phyloP scores from a whole-genome alignment of 139 green algal genomes.

The Astrephomene gubernaculifera region DNA sequence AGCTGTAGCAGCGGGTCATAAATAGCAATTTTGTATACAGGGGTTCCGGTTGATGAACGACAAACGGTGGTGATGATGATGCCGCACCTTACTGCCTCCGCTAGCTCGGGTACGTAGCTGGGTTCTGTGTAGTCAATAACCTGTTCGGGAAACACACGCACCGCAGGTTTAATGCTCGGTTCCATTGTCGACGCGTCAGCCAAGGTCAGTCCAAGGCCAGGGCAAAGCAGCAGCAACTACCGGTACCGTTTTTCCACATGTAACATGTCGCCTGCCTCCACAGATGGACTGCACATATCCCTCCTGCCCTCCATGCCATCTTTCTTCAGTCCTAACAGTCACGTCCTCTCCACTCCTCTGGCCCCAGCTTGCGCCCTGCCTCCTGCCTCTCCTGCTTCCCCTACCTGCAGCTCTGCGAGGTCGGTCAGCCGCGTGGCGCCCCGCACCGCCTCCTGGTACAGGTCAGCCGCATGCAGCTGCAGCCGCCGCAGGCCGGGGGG shows the following conservation, averaged over 20 bases:
- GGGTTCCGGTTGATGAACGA: too few species aligned
- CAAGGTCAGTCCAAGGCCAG: too few species aligned
- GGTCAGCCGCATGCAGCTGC: background rate
- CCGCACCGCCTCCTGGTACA: slow-evolving; percentile 35
- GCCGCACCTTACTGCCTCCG: background rate
- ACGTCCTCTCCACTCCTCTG: background rate
- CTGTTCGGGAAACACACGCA: background rate
- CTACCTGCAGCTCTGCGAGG: slow-evolving; percentile 3
- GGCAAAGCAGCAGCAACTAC: background rate
- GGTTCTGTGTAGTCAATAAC: background rate
- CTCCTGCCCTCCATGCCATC: background rate
- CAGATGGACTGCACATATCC: background rate
- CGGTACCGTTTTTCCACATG: background rate
- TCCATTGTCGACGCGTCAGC: too few species aligned
- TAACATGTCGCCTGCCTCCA: background rate
- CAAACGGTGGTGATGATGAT: too few species aligned
- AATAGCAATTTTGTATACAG: too few species aligned
- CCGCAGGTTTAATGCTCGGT: too few species aligned
- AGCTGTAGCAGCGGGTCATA: too few species aligned
- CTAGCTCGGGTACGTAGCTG: background rate
- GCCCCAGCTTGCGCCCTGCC: too few species aligned
- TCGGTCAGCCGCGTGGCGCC: background rate
- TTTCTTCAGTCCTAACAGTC: background rate
- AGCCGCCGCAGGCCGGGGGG: slow-evolving; percentile 5
- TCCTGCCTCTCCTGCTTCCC: too few species aligned